A percentile compares a stretch with the other conserved stretches of the same genome.
phyloP scores from a whole-genome alignment of 805 yeast species.

The Candida incommunis region DNA sequence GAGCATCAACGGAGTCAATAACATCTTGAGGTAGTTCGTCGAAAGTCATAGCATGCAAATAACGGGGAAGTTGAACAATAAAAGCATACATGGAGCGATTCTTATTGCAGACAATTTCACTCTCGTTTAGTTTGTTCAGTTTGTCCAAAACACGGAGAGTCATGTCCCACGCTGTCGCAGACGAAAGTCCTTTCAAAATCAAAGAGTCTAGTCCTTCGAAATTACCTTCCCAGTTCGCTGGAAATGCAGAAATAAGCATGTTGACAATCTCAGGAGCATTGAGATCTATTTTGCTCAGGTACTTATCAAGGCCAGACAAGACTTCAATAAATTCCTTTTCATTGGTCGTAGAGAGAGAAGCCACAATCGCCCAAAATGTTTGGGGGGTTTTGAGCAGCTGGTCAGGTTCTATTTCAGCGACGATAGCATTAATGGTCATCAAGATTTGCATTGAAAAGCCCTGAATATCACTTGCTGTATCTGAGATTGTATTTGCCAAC shows the following conservation, averaged over 20 bases:
- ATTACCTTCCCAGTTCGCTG: conserved; percentile 90
- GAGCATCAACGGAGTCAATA: conserved; percentile 36
- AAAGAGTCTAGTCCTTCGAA: conserved; percentile 79
- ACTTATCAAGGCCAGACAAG: conserved; percentile 65
- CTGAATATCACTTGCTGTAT: conserved; percentile 77
- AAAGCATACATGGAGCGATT: conserved; percentile 58
- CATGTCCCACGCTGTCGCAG: conserved; percentile 66
- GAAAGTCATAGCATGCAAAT: conserved; percentile 62
- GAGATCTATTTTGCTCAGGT: conserved; percentile 73
- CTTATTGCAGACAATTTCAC: conserved; percentile 64
- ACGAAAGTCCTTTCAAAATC: conserved; percentile 70
- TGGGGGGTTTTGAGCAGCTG: conserved; percentile 82
- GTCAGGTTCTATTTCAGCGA: conserved; percentile 69
- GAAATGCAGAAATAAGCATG: conserved; percentile 73
- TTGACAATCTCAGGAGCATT: conserved; percentile 77
- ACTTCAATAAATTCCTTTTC: conserved; percentile 90
- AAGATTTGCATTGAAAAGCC: conserved; percentile 94
- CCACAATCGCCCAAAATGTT: conserved; percentile 89
- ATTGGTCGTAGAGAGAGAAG: conserved; percentile 77
- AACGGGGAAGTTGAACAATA: conserved; percentile 70
- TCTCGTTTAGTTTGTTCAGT: conserved; percentile 49
- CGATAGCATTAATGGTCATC: conserved; percentile 88
- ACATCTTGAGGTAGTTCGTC: conserved; percentile 37
- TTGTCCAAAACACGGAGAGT: conserved; percentile 62
- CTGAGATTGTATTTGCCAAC: conserved; percentile 83